Evolutionary conservation across 305 asterid species (phyloP), one percentile per base, ranked within the genome.

Genomic region (Fraxinus greggii): DNA sequence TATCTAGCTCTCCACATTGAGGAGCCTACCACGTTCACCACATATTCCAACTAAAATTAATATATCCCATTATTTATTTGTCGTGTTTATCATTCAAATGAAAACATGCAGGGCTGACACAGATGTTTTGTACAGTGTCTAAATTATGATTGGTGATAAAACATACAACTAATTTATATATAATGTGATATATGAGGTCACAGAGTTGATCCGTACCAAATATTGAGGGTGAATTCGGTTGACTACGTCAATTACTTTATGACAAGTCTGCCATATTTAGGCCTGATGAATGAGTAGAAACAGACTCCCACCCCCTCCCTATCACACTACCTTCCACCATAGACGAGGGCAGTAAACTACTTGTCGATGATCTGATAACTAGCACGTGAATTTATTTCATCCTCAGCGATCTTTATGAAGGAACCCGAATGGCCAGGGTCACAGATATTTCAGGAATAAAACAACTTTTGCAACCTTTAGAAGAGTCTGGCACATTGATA

Each of bases 401-500:
- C 82, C 74, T 75, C 92, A 95, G 99, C 75, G 99, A 95, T 91
- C 95, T 95, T 72, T 95, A 95, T 87, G 98, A 95, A 89, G 99
- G 98, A 84, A 90, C 95, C 83, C 90, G 97, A 65, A 89, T 87
- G 92, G 97, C 99, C 32, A 91, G 86, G 88, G 85, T 76, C 73
- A 77, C 91, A 4, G 99, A 95, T 89, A 82, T 93, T 63, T 84
- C 91, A n/a, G 93, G 90, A 76, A 93, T 95, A 85, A 89, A 92
- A 86, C 93, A 88, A 78, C 89, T 95, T 76, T 80, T 95, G 86
- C 89, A 85, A 83, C 98, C 99, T 61, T 81, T 95, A 84, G 98
- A 93, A 85, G 96, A 92, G 80, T 90, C 97, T 35, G 98, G 98
- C 73, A 87, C 89, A 61, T 88, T 96, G 92, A 89, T 94, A 87